phyloP scores from a whole-genome alignment of 2,329 filamentous ascomycete genomes.

The Paecilomyces formosus region DNA sequence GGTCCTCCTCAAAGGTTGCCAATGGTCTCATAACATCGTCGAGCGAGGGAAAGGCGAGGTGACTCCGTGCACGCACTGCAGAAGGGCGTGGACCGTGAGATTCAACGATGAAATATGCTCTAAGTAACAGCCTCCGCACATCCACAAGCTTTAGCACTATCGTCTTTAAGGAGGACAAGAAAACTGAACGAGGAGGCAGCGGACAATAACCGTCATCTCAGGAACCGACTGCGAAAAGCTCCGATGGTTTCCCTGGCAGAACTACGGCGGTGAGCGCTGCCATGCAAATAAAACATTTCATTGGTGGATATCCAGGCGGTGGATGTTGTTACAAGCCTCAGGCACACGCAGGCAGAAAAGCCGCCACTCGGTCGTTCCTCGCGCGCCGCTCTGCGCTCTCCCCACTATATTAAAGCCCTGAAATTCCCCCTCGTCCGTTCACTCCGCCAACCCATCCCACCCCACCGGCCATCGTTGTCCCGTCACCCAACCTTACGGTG shows the following conservation, averaged over 20 bases:
- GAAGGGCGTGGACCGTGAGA: not conserved
- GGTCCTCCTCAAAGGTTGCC: not conserved
- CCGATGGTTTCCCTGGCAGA: not conserved
- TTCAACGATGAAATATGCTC: not conserved
- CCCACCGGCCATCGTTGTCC: constrained; percentile 3
- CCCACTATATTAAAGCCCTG: constrained; percentile 14
- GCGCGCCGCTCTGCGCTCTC: not conserved
- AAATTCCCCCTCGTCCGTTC: constrained; percentile 14
- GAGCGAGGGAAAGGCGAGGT: not conserved
- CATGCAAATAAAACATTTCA: not conserved
- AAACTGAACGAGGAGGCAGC: not conserved
- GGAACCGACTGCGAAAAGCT: not conserved
- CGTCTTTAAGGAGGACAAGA: not conserved
- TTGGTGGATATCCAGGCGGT: not conserved
- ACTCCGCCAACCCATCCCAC: constrained; percentile 12
- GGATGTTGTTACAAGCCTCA: constrained; percentile 12
- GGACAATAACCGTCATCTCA: not conserved
- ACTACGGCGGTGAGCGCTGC: not conserved
- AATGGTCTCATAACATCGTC: not conserved
- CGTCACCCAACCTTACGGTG: not conserved
- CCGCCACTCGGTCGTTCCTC: constrained; percentile 4
- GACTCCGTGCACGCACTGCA: not conserved
- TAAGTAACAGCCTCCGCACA: not conserved
- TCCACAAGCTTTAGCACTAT: not conserved
- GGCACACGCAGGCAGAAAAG: constrained; percentile 18